These are phyloP conservation scores for Forsythia suspensa DNA, from an alignment of 257 asterid species.

Conservation along the genomic window DNA sequence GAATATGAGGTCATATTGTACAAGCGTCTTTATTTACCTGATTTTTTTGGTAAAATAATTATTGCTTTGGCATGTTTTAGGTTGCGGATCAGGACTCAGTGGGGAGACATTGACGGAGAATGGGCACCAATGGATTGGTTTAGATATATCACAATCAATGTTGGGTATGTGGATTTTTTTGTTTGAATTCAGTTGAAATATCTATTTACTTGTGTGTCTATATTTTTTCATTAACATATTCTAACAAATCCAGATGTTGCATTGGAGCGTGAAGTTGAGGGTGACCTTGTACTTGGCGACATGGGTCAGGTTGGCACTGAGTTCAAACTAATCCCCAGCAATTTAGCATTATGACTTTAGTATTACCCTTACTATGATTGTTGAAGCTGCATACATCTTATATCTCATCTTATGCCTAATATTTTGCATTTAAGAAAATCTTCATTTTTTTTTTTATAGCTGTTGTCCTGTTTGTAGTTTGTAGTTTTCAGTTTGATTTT, in stretches of 20 bases:
- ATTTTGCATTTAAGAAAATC: not conserved
- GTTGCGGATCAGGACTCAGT: slow-evolving; percentile 98
- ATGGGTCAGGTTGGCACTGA: slow-evolving; percentile 79
- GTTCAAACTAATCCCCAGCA: not conserved
- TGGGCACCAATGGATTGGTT: slow-evolving; percentile 96
- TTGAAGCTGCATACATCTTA: not conserved
- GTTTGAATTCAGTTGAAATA: not conserved
- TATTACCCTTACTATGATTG: not conserved
- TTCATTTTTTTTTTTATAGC: not conserved
- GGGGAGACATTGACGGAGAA: slow-evolving; percentile 86
- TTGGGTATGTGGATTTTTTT: slow-evolving; percentile 45
- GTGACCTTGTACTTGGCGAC: slow-evolving; percentile 85
- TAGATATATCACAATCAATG: slow-evolving; percentile 92
- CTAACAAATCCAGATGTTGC: slow-evolving; percentile 60
- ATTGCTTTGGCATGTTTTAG: slow-evolving; percentile 33
- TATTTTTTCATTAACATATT: slow-evolving; percentile 4
- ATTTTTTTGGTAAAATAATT: not conserved
- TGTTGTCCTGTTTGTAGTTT: not conserved
- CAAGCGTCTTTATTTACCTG: not conserved
- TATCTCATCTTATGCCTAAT: not conserved
- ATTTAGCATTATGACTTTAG: not conserved
- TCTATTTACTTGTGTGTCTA: slow-evolving; percentile 3
- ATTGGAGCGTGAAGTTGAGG: slow-evolving; percentile 88
- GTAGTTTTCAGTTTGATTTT: not conserved
- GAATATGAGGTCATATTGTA: not conserved